These are phyloP conservation scores for Pseudotsuga menziesii DNA, from an alignment of 75 land plant genomes.

Conservation along the genomic window DNA sequence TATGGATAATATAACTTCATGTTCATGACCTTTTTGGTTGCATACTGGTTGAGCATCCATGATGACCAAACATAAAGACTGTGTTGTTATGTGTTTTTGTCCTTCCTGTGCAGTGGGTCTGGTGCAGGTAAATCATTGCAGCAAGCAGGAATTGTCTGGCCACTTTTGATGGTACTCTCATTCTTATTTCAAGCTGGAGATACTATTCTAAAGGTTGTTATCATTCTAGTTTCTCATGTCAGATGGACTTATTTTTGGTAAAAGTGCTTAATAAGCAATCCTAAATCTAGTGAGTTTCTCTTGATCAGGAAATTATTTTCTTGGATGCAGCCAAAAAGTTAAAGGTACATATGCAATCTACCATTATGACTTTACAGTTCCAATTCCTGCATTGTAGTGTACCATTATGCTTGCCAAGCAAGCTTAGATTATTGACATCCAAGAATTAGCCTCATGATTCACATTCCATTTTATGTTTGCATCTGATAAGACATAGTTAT, in stretches of 20 bases:
- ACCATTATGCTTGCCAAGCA: too few relatives aligned
- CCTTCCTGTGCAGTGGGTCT: conserved; percentile 52
- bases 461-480: too few relatives aligned
- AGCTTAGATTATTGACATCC: too few relatives aligned
- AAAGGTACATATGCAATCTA: conserved; percentile 33
- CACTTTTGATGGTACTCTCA: conserved; percentile 82
- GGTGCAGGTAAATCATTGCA: conserved; percentile 53
- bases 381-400: too few relatives aligned
- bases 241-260: neutral
- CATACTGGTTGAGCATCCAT: neutral
- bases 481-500: too few relatives aligned
- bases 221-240: too few relatives aligned
- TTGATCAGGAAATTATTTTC: conserved; percentile 72
- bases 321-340: conserved; percentile 56
- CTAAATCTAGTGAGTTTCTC: conserved; percentile 7
- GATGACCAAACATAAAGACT: neutral
- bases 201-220: conserved; percentile 77
- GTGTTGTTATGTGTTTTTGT: neutral
- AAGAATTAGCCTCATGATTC: too few relatives aligned
- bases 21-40: neutral
- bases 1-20: neutral
- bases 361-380: too few relatives aligned
- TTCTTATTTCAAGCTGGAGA: conserved; percentile 89
- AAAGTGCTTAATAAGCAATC: neutral
- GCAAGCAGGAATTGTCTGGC: conserved; percentile 76